Base-by-base conservation (phyloP, 257 asterid genomes). In the Solanum chilense region DNA sequence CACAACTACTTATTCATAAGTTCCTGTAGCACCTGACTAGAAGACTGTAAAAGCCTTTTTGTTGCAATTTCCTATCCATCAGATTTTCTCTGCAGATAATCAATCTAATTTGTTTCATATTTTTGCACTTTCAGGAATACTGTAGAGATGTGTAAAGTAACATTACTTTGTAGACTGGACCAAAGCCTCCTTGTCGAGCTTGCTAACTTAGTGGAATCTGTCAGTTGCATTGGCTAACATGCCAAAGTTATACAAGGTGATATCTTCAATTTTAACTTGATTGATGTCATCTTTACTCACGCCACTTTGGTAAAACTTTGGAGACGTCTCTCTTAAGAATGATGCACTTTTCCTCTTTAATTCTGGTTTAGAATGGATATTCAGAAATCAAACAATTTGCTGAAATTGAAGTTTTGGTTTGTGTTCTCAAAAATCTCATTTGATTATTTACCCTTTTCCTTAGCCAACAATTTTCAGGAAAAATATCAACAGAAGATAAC, bases 121-220 rank as follows among this genome's bases (percentile, higher is more conserved):
- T 35, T 83, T 11, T 20, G 25, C 21, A 13, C 44, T 41, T 21
- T 76, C 37, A n/a, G n/a, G 41, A 74, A 74, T 12, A 21, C 56
- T 39, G 12, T 1, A 27, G 27, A 62, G 81, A n/a, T 27, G 69
- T 29, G 20, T 35, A 18, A 69, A 47, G 7, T 44, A 10, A 18
- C 56, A 31, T 27, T 90, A 94, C 98, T 94, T 91, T 94, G 88
- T 86, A 94, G n/a, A 94, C 96, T 6, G 91, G 87, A 86, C 95
- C 95, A 91, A 94, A 94, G 52, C 96, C 95, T 25, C 95, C 95
- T 91, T 82, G 88, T 95, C 96, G 27, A 93, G 92, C 90, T 86
- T 87, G 73, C 84, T 90, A 12, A 66, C 88, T 5, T 86, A 69
- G 23, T 91, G 88, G 83, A 94, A 94, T 84, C 86, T 71, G 27